A percentile compares a stretch with the other conserved stretches of the same genome.
phyloP scores from a whole-genome alignment of 1,284 basidiomycete species.

The Pyrrhoderma noxium region DNA sequence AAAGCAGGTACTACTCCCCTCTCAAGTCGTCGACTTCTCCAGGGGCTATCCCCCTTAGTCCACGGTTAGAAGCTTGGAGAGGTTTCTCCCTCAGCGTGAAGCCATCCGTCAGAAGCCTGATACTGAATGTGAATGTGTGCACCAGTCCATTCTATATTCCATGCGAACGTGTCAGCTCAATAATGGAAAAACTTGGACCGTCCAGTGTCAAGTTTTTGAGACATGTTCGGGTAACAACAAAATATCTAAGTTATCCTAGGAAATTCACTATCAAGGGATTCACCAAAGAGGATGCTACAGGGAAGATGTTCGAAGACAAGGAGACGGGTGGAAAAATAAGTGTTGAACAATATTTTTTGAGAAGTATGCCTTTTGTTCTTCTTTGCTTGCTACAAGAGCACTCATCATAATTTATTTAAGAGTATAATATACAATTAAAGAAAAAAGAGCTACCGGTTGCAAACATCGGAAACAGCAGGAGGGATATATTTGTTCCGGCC shows the following conservation, averaged over 20 bases:
- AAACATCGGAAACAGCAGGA: slow-evolving; percentile 41
- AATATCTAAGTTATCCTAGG: slow-evolving; percentile 45
- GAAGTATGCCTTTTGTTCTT: slow-evolving; percentile 36
- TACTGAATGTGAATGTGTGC: slow-evolving; percentile 71
- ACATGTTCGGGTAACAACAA: slow-evolving; percentile 50
- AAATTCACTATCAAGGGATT: slow-evolving; percentile 45
- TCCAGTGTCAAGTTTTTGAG: slow-evolving; percentile 39
- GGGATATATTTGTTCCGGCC: slow-evolving; percentile 47
- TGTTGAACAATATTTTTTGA: slow-evolving; percentile 55
- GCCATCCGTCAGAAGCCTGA: slow-evolving; percentile 54
- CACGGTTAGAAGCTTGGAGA: slow-evolving; percentile 45
- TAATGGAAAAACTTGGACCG: slow-evolving; percentile 37
- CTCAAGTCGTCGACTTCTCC: slow-evolving; percentile 10
- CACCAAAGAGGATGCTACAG: slow-evolving; percentile 36
- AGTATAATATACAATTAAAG: slow-evolving; percentile 37
- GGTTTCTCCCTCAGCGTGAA: slow-evolving; percentile 66
- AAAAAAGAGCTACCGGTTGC: slow-evolving; percentile 52
- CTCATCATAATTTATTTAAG: too few relatives aligned
- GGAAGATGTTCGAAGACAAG: slow-evolving; percentile 44
- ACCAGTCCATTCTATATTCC: slow-evolving; percentile 65
- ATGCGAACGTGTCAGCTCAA: slow-evolving; percentile 45
- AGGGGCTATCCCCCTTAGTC: slow-evolving; percentile 30
- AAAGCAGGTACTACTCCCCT: slow-evolving; percentile 58
- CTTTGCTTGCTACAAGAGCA: background rate
- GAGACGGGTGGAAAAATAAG: slow-evolving; percentile 45